A percentile compares a stretch with the other conserved stretches of the same genome.
phyloP scores from a whole-genome alignment of 495 filamentous ascomycete genomes.

The Penicillium lividum region DNA sequence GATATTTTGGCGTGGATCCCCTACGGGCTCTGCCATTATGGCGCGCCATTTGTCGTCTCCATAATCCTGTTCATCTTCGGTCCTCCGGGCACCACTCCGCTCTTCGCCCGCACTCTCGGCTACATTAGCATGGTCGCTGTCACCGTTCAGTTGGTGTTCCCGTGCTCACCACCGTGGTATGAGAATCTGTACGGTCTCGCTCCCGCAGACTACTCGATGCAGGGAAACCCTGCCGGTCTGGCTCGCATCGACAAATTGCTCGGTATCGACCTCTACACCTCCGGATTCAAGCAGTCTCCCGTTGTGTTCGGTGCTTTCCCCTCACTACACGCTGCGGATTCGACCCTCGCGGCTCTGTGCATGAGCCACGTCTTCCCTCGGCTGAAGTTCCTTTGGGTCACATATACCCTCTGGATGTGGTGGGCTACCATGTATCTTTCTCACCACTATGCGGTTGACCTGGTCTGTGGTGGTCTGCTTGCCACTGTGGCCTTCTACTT shows the following conservation, averaged over 20 bases:
- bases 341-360: conserved; percentile 87
- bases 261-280: conserved; percentile 89
- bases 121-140: conserved; percentile 91
- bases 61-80: conserved; percentile 80
- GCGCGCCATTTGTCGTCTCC: conserved; percentile 73
- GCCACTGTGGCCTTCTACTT: conserved; percentile 80
- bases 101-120: conserved; percentile 83
- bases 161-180: conserved; percentile 95
- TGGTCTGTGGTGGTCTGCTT: conserved; percentile 81
- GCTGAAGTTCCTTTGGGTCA: conserved; percentile 71
- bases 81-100: conserved; percentile 78
- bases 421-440: conserved; percentile 99
- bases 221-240: conserved; percentile 82
- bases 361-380: conserved; percentile 87
- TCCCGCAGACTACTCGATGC: conserved; percentile 88
- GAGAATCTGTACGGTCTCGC: conserved; percentile 86
- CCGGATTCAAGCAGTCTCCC: conserved; percentile 82
- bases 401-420: conserved; percentile 89
- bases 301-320: conserved; percentile 95
- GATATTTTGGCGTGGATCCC: conserved; percentile 91
- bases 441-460: conserved; percentile 93
- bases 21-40: conserved; percentile 88
- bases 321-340: conserved; percentile 81
- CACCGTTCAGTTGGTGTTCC: conserved; percentile 81
- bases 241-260: conserved; percentile 86